A percentile compares a stretch with the other conserved stretches of the same genome.
Conservation (phyloP, 169 alveolate genomes). For the Plasmodium yoelii region DNA sequence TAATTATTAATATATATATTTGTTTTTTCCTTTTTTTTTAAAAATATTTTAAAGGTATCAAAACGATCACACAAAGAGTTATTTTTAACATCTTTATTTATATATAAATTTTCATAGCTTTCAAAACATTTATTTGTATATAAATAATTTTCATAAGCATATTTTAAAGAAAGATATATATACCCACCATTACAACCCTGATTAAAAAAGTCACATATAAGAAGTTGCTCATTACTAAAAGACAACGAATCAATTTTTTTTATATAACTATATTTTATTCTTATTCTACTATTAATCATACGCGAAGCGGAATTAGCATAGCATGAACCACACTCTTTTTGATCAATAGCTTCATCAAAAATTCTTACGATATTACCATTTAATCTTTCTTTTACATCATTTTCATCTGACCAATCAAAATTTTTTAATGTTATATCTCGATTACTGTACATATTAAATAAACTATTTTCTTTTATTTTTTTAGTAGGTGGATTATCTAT, state of each 20-base stretch:
- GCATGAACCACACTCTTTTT: slow-evolving; percentile 68
- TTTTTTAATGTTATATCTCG: slow-evolving; percentile 24
- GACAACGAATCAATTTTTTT: slow-evolving; percentile 44
- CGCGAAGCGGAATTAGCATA: slow-evolving; percentile 67
- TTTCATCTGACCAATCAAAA: slow-evolving; percentile 69
- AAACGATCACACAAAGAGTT: slow-evolving; percentile 52
- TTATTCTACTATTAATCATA: slow-evolving; percentile 62
- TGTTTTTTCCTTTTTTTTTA: background rate
- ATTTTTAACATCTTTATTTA: slow-evolving; percentile 15
- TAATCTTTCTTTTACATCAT: slow-evolving; percentile 50
- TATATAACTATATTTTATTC: slow-evolving; percentile 62
- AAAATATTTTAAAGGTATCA: slow-evolving; percentile 38
- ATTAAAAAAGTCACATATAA: slow-evolving; percentile 49
- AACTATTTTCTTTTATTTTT: slow-evolving; percentile 39
- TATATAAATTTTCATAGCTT: background rate
- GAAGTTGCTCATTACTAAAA: slow-evolving; percentile 48
- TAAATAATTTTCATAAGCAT: slow-evolving; percentile 69
- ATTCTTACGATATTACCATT: slow-evolving; percentile 30
- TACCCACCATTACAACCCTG: slow-evolving; percentile 75
- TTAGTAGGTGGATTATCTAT: background rate
- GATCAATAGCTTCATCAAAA: slow-evolving; percentile 63
- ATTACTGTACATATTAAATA: slow-evolving; percentile 27
- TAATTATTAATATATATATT: background rate
- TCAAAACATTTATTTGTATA: slow-evolving; percentile 58
- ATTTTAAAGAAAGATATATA: slow-evolving; percentile 57